Base-by-base conservation (phyloP, 345 rosid species). In the Brassica juncea region DNA sequence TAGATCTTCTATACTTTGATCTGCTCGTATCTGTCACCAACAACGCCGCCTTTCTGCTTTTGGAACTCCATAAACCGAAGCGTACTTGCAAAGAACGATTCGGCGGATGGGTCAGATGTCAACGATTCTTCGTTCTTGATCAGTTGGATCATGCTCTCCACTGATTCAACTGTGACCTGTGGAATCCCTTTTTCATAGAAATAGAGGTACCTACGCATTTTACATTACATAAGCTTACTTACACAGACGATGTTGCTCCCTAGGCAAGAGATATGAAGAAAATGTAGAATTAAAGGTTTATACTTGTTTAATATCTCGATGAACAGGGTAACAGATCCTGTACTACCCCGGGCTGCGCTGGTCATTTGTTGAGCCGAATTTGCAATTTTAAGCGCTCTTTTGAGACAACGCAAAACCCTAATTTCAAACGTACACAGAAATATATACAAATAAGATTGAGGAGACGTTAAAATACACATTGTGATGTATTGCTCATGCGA, bases 271-370 rank as follows among this genome's bases (percentile, higher is more conserved):
- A 16, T 47, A 16, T 47, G 25, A 60, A 27, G 60, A 30, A 21
- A 0, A 27, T 14, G 6, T 27, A 39, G 12, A 8, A 6, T 2
- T n/a, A 23, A 23, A 1, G 23, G 37, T 10, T 83, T 80, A 23
- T 58, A 93, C 99, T 95, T 95, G 89, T 93, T 95, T 82, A 95
- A 81, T 80, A 95, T 91, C 88, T 95, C 99, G 30, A 95, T 91
- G 84, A 95, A 93, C 72, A 95, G 94, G 0, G 83, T 73, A 34
- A 85, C 91, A 12, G 98, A 89, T 80, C 93, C 97, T 6, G 93
- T 80, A 86, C 87, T 86, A 76, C 93, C 97, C 62, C 92, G 86
- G n/a, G 93, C 82, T 25, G 88, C 90, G 83, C 68, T 89, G 55
- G 88, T 75, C 98, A 95, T 87, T 81, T 93, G 96, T 77, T 95